Evolutionary conservation across 768 basidiomycete species (phyloP).

Genomic region (Phylloporus arenicola): DNA sequence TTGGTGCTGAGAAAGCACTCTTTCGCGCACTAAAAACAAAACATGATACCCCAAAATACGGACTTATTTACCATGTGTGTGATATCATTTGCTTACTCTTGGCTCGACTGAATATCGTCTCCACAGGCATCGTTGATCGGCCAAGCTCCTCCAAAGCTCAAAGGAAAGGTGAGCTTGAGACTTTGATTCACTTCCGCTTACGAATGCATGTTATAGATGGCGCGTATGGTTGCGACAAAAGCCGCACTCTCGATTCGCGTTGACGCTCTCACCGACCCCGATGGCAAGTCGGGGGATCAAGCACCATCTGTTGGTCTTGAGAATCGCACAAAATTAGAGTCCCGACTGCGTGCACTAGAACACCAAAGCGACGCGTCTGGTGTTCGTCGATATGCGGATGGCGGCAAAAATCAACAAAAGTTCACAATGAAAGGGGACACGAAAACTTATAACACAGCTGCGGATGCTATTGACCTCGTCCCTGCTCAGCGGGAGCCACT

Average conservation of each 20-base stretch:
- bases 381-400: conserved; percentile 60
- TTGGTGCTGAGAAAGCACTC: conserved; percentile 73
- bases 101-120: conserved; percentile 4
- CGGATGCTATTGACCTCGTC: conserved; percentile 78
- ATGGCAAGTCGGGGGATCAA: conserved; percentile 77
- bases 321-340: conserved; percentile 93
- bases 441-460: conserved; percentile 79
- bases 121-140: conserved; percentile 87
- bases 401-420: conserved; percentile 63
- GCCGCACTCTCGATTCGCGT: conserved; percentile 95
- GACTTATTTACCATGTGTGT: conserved; percentile 94
- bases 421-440: conserved; percentile 80
- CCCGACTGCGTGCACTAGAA: conserved; percentile 85
- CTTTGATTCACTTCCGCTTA: background rate
- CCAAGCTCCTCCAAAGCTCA: conserved; percentile 95
- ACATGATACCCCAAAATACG: conserved; percentile 98
- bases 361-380: conserved; percentile 69
- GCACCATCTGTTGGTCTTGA: conserved; percentile 89
- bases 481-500: conserved; percentile 83
- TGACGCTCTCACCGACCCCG: conserved; percentile 89
- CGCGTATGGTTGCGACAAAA: conserved; percentile 99
- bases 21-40: conserved; percentile 76
- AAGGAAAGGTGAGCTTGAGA: conserved; percentile 70
- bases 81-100: background rate
- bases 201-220: conserved; percentile 59